A percentile compares a stretch with the other conserved stretches of the same genome.
These are phyloP conservation scores for Leccinum rimulosum DNA, from an alignment of 768 basidiomycete genomes.

Conservation along the genomic window DNA sequence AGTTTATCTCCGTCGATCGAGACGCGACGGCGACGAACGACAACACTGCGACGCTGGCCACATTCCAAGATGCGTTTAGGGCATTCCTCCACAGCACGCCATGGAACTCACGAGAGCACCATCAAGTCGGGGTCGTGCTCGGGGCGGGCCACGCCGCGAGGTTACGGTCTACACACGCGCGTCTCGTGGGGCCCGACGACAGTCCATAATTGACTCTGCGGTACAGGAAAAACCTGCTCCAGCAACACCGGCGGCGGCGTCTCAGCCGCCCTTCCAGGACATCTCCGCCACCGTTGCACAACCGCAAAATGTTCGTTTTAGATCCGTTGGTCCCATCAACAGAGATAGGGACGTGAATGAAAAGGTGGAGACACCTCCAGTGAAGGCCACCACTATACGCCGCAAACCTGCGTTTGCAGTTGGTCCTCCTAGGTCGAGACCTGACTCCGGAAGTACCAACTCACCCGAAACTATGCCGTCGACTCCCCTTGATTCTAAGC, in stretches of 20 bases:
- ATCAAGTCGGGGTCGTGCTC: background rate
- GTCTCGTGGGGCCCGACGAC: conserved; percentile 25
- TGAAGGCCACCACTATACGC: too few species aligned
- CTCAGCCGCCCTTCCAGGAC: conserved; percentile 3
- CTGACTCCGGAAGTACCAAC: too few species aligned
- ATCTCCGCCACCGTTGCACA: background rate
- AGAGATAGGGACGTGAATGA: too few species aligned
- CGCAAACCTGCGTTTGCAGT: too few species aligned
- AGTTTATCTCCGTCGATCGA: conserved; percentile 11
- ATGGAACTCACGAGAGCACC: conserved; percentile 17
- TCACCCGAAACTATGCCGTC: too few species aligned
- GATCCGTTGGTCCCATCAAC: too few species aligned
- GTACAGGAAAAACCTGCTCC: background rate
- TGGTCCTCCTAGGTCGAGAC: too few species aligned
- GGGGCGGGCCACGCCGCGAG: conserved; percentile 4
- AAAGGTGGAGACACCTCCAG: too few species aligned
- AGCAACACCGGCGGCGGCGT: background rate
- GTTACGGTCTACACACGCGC: conserved; percentile 17
- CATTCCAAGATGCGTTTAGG: conserved; percentile 31
- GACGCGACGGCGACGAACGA: conserved; percentile 16
- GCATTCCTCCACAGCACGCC: conserved; percentile 26
- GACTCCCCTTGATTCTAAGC: too few species aligned
- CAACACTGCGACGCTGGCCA: conserved; percentile 20
- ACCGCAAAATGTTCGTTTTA: too few species aligned
- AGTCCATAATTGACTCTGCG: background rate